Evolutionary conservation across 1,139 yeast species (phyloP).

Genomic region (Debaryomycetaceae sp.): DNA sequence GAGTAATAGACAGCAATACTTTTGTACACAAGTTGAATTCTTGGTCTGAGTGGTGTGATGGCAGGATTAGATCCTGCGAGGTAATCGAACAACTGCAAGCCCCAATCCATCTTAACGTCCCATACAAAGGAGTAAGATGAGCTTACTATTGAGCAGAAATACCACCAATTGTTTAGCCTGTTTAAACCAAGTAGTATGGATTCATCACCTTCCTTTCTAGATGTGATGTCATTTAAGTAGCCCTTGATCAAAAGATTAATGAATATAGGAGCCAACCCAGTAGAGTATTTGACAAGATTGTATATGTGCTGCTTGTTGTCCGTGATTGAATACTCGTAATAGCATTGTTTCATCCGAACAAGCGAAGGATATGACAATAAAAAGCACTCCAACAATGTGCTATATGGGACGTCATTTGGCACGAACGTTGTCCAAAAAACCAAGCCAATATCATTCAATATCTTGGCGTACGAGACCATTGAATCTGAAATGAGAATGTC

Average conservation of each 20-base stretch:
- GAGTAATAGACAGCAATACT: constrained; percentile 35
- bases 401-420: constrained; percentile 23
- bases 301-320: constrained; percentile 53
- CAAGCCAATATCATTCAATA: constrained; percentile 65
- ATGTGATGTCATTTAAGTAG: constrained; percentile 7
- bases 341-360: constrained; percentile 78
- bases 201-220: constrained; percentile 8
- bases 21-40: constrained; percentile 17
- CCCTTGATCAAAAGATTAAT: constrained; percentile 37
- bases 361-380: constrained; percentile 60
- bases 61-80: constrained; percentile 12
- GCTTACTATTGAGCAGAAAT: constrained; percentile 52
- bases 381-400: constrained; percentile 42
- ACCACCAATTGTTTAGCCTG: constrained; percentile 42
- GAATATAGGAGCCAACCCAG: constrained; percentile 64
- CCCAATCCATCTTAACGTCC: constrained; percentile 93
- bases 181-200: constrained; percentile 14
- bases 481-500: constrained; percentile 82
- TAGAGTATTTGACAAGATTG: constrained; percentile 71
- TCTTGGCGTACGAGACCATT: constrained; percentile 73
- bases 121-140: constrained; percentile 78
- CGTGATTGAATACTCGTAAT: constrained; percentile 58
- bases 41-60: constrained; percentile 17
- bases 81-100: constrained; percentile 50
- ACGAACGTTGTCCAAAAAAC: constrained; percentile 32